Base-by-base conservation (phyloP, 352 stramenopile genomes). In the Phytophthora vignae region DNA sequence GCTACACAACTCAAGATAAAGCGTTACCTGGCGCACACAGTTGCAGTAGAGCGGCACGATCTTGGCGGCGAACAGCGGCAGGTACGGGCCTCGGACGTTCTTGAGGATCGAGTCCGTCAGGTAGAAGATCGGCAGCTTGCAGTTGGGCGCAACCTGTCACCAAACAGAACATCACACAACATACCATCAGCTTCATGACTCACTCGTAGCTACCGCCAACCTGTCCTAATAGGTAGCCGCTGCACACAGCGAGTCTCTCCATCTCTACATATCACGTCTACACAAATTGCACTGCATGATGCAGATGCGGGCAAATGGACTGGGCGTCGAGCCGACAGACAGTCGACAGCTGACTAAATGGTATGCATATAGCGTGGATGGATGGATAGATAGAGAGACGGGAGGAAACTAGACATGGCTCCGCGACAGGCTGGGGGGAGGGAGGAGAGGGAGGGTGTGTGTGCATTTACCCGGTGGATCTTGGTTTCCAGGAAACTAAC, bases 101-200 rank as follows among this genome's bases (percentile, higher is more conserved):
- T 96, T 96, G 38, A 97, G 77, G 64, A 97, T 97, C 12, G 91
- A 97, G 69, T 97, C 91, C 10, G 90, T 96, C 21, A 97, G 72
- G 73, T 97, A 97, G 66, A 96, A 94, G 62, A 96, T 95, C 22
- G 91, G 87, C n/a, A 97, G 76, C 73, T 96, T 96, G 78, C 87
- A 96, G 48, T 93, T 88, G 3, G 90, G 83, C 12, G 83, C 77
- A 1, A 88, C 88, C 85, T 94, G 62, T 29, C 67, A 57, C 40
- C 29, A 33, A 1, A 33, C 29, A 70, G 71, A 19, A 49, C 4
- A 76, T 62, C 3, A 48, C 40, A 49, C 17, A 49, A 22, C 1
- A 49, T 15, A 49, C 4, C 46, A 53, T 53, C 36, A 78, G 63
- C 49, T 17, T 61, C 44, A n/a, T n/a, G 14, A 12, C 29, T 58